Evolutionary conservation across 208 protist genomes (phyloP).

Genomic region (Trypanosoma conorhini): DNA sequence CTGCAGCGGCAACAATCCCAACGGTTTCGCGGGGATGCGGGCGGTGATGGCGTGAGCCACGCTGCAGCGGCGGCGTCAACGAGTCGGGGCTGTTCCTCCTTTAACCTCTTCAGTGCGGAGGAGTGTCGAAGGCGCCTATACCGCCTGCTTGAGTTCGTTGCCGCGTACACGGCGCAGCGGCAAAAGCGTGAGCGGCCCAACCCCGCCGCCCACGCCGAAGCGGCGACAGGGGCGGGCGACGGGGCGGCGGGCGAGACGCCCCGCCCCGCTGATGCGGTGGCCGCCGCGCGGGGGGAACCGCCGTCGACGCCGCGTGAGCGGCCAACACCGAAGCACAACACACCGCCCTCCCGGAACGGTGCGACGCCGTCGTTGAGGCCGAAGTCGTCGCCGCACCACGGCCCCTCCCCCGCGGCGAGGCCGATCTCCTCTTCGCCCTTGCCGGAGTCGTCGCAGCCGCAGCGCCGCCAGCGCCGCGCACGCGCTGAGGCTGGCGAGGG

Average conservation of each 20-base stretch:
- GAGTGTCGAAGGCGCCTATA: conserved; percentile 58
- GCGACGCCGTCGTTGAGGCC: background rate
- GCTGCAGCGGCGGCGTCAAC: background rate
- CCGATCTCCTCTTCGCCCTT: background rate
- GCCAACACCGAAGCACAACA: background rate
- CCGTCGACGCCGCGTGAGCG: conserved; percentile 3
- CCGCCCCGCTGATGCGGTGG: background rate
- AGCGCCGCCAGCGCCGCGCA: conserved; percentile 3
- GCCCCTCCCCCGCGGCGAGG: background rate
- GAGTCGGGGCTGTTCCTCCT: conserved; percentile 26
- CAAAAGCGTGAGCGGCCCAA: conserved; percentile 14
- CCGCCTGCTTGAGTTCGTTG: conserved; percentile 50
- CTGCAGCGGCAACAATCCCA: background rate
- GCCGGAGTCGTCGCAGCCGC: background rate
- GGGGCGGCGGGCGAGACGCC: background rate
- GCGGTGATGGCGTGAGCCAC: background rate
- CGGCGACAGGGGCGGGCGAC: conserved; percentile 4
- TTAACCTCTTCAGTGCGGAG: conserved; percentile 59
- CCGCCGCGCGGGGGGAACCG: background rate
- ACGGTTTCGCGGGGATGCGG: conserved; percentile 4
- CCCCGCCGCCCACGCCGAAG: background rate
- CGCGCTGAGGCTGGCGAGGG: background rate
- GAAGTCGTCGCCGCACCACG: background rate
- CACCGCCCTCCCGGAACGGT: background rate
- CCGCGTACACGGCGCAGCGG: conserved; percentile 32